Evolutionary conservation across 2,329 filamentous ascomycete species (phyloP), one percentile per base, ranked within the genome.

Genomic region (Davidsoniella virescens): DNA sequence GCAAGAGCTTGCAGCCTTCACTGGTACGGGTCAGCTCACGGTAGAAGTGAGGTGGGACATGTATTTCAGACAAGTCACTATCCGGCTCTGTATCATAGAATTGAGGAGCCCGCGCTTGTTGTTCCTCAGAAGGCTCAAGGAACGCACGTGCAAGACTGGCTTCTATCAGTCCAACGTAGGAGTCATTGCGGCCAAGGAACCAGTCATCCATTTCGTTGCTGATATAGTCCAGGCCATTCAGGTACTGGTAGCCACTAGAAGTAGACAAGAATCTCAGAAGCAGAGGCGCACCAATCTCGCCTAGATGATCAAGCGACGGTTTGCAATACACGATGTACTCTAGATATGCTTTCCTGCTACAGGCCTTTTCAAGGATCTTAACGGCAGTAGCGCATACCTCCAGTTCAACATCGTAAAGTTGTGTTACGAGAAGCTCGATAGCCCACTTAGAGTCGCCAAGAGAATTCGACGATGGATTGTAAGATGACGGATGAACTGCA

Each of bases 181-280:
- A 82, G 62, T 98, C 90, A 61, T 98, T 98, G 42, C 92, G 80
- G 12, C 92, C 92, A 26, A 98, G 72, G 61, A 96, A 98, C 92
- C 92, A 98, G 65, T 98, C 93, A 58, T 98, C 92, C 92, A 98
- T 98, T 63, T 98, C 93, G 61, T 94, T 92, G 54, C 88, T 95
- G 64, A 98, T 98, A 62, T 98, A 98, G 67, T 98, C 93, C 41
- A 98, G 71, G 0, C 88, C 92, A 61, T 96, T 87, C 5, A 98
- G 73, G 64, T 98, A 98, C 64, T 96, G 88, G 61, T 98, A 98
- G 46, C 92, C 92, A 52, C 95, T 90, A 2, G 88, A 95, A 0
- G 90, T 96, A 0, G 88, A 95, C 49, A 98, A 65, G 64, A 98
- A 98, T 39, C 92, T 82, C 47, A 98, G 70, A 4, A 98, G 74